Conservation (phyloP, 257 asterid species). For the Anisodus tanguticus region DNA sequence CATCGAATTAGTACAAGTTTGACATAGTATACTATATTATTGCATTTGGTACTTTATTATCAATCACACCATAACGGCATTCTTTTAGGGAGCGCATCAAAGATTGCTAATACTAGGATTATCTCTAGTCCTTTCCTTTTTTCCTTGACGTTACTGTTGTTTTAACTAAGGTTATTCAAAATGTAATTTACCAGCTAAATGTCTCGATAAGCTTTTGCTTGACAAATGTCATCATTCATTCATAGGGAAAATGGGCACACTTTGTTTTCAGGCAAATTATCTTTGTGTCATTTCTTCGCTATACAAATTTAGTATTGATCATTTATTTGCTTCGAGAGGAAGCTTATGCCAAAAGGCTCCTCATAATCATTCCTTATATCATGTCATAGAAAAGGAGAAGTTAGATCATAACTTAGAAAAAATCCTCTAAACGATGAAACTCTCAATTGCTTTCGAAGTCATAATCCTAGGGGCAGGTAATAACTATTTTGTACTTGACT, state of each 20-base stretch:
- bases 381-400: background rate
- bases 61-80: background rate
- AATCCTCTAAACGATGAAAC: conserved; percentile 8
- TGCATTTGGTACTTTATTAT: no score
- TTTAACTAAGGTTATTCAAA: conserved; percentile 27
- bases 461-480: background rate
- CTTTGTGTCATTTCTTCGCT: background rate
- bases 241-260: conserved; percentile 32
- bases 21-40: background rate
- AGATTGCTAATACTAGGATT: background rate
- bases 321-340: conserved; percentile 38
- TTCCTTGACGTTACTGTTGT: background rate
- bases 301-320: conserved; percentile 4
- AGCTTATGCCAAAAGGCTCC: conserved; percentile 39
- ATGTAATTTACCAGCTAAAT: background rate
- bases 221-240: conserved; percentile 13
- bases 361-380: conserved; percentile 42
- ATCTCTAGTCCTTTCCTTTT: background rate
- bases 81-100: background rate
- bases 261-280: conserved; percentile 17
- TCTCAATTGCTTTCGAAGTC: background rate
- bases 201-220: background rate
- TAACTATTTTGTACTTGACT: conserved; percentile 11
- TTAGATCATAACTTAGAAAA: background rate
- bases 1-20: background rate